Base-by-base conservation (phyloP, 2,329 filamentous ascomycete genomes). In the Gnomoniopsis sp. region DNA sequence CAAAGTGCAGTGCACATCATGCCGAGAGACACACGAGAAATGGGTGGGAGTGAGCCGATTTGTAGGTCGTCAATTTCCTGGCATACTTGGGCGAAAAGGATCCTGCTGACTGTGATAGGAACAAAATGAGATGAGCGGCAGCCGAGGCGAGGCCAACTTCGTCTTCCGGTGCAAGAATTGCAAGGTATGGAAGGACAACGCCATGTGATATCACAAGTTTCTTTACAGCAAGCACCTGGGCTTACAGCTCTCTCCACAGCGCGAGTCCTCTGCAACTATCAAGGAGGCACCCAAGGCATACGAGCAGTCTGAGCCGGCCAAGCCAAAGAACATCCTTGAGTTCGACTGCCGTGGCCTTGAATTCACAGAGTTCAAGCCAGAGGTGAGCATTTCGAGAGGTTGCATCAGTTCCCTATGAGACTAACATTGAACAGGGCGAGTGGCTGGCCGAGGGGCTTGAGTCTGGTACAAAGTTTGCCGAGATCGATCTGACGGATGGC, bases 91-190 rank as follows among this genome's bases (percentile, higher is more conserved):
- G 36, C 14, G 30, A 17, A 11, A 21, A 14, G 6, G 15, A 14
- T 43, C 14, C 43, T 14, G 38, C 49, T 61, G 44, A 62, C 15
- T 36, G 19, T 10, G 11, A 21, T 63, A 96, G 91, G 93, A 98
- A 71, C 83, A 80, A 69, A 93, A 96, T 70, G 92, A 97, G 64
- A 87, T 97, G 73, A 95, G 91, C 64, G 93, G 93, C 38, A 97
- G 93, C 73, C 85, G 91, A 69, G 95, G 95, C 64, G 93, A 98
- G 74, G 95, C 95, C 62, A 98, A 98, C 75, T 99, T 99, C 74
- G 95, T 99, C n/a, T 99, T 95, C 93, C 93, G 87, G 74, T 99
- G 95, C 83, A 96, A 96, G 76, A 93, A 95, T 71, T 99, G 95
- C 87, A 96, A 95, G 85, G 92, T 95, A 65, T 33, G 76, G 71